Conservation (phyloP, 768 basidiomycete species). For the Xerocomus brunneocitrinus region DNA sequence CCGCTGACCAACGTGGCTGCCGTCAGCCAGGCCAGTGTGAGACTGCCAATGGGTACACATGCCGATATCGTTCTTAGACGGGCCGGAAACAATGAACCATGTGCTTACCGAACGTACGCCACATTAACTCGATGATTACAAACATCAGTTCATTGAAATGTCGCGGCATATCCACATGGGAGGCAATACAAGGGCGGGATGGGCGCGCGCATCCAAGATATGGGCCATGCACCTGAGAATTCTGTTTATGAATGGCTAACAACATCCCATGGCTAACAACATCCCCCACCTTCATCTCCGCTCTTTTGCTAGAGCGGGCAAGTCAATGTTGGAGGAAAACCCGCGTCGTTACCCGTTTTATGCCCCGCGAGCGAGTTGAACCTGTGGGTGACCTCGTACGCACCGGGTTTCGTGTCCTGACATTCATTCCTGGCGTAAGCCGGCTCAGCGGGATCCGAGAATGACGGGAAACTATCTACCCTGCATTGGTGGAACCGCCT, state of each 20-base stretch:
- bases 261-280: too few relatives aligned
- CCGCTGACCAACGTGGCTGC: not conserved
- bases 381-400: not conserved
- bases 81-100: not conserved
- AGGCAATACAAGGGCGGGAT: not conserved
- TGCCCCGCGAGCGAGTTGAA: not conserved
- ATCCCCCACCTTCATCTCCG: not conserved
- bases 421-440: not conserved
- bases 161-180: not conserved
- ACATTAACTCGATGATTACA: not conserved
- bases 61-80: not conserved
- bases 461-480: not conserved
- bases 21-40: not conserved
- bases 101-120: not conserved
- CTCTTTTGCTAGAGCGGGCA: not conserved
- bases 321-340: not conserved
- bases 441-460: not conserved
- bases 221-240: not conserved
- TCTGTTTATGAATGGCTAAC: too few relatives aligned
- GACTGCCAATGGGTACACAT: not conserved
- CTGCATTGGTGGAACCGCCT: not conserved
- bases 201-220: not conserved
- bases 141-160: too few relatives aligned
- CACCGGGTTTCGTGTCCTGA: not conserved
- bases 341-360: not conserved